Base-by-base conservation (phyloP, 306 rosid species). In the Clitoria ternatea region DNA sequence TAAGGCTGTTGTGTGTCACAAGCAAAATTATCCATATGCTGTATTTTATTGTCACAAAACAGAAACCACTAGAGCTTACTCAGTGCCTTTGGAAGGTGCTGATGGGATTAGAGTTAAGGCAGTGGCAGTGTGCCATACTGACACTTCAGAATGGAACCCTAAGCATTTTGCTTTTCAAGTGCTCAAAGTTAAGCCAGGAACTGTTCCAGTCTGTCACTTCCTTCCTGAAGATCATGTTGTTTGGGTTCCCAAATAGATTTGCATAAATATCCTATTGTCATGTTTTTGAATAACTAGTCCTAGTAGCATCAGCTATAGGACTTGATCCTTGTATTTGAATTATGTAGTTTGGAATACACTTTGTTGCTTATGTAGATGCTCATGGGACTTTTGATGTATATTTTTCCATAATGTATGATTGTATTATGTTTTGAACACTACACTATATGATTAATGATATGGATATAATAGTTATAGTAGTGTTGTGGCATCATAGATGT, bases 141-240 rank as follows among this genome's bases (percentile, higher is more conserved):
- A 92, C 57, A 88, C 98, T 1, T 80, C 96, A 1, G 37, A 79
- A 10, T 92, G 98, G 98, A 92, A 92, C 62, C 96, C 97, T 0
- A 86, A 85, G 35, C 98, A 92, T 50, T 54, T 92, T 83, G 98
- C 97, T 2, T 92, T 90, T 70, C 85, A 82, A 64, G 87, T 86
- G 1, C 91, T 92, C 12, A 90, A 90, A 26, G 88, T 92, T 30
- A 82, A 82, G 81, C 98, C 96, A 0, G 98, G 97, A 42, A 86
- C 85, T 0, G 84, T 85, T 56, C 90, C 98, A 0, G 79, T 92
- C 3, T 90, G 98, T 79, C 98, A 92, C 68, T 92, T 90, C 77
- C 92, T 92, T 53, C 98, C 98, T 0, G 72, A 82, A 79, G 97
- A 90, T 73, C 97, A 92, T 12, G 60, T 90, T 42, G 91, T 92